Evolutionary conservation across 1,139 yeast species (phyloP), one percentile per base, ranked within the genome.

Genomic region (Yamadazyma dushanensis): DNA sequence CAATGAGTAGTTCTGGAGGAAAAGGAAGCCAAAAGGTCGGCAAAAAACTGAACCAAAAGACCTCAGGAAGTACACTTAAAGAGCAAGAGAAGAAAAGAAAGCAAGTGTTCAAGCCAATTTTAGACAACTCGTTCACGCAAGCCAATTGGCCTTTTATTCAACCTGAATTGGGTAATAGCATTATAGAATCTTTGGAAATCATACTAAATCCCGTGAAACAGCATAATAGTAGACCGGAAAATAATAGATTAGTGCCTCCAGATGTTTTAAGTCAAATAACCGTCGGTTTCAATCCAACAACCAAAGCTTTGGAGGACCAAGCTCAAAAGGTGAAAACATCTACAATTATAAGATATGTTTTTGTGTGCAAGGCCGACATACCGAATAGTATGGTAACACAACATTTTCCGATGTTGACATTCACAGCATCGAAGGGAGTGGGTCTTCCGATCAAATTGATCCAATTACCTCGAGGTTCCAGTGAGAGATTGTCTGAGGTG

Each of bases 121-220:
- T 80, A 15, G 80, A 79, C 24, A 78, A 77, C 44, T 84, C 86
- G 3, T 78, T 61, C 49, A 73, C 83, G 0, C 69, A 65, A 36
- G 61, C 72, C 1, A 61, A 61, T 33, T 80, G 84, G 80, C 85
- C 85, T 2, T 55, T 56, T 21, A 56, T 78, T 1, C 67, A 62
- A 3, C 69, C 70, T 1, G 56, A 62, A 4, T 42, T 57, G 1
- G 70, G 72, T 3, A 39, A 43, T 1, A 64, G 63, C 35, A 56
- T 79, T 3, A 33, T 72, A 8, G 75, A 73, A 16, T 56, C 66
- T 13, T 53, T 80, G 10, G 50, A 59, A 10, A 52, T 65, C 2
- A 41, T 70, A 2, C 54, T 79, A 8, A 42, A 61, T 1, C 63
- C 66, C 2, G 40, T 74, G 13, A 71, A 73, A 0, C 54, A 47